A percentile compares a stretch with the other conserved stretches of the same genome.
These are phyloP conservation scores for Periconia digitata DNA, from an alignment of 2,329 filamentous ascomycete species.

Conservation along the genomic window DNA sequence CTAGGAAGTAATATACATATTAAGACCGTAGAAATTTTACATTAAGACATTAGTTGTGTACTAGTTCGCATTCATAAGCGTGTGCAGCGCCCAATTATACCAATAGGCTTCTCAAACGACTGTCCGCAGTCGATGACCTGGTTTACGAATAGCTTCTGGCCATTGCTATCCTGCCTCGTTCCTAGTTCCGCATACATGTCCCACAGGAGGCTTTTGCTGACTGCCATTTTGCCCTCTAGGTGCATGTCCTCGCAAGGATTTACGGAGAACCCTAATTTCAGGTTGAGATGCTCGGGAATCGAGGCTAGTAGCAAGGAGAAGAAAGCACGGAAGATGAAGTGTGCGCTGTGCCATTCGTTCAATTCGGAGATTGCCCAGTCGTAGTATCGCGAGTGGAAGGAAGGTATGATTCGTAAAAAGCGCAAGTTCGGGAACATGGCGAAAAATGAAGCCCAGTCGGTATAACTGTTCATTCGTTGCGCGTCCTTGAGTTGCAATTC, in stretches of 20 bases:
- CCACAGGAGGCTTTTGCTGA: conserved; percentile 15
- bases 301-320: conserved; percentile 27
- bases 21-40: neutral
- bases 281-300: conserved; percentile 18
- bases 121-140: conserved; percentile 6
- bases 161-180: conserved; percentile 5
- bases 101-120: neutral
- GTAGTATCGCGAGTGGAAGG: conserved; percentile 29
- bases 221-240: conserved; percentile 14
- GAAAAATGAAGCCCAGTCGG: conserved; percentile 33
- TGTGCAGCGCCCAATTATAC: neutral
- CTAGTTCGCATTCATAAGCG: neutral
- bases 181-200: conserved; percentile 27
- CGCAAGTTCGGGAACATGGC: conserved; percentile 20
- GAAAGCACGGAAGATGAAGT: conserved; percentile 33
- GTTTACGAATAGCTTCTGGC: neutral
- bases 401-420: conserved; percentile 27
- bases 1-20: too few relatives aligned
- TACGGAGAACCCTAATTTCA: conserved; percentile 20
- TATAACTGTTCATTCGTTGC: conserved; percentile 33
- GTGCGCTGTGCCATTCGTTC: conserved; percentile 19
- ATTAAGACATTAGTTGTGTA: neutral
- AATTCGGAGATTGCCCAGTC: conserved; percentile 32
- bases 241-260: conserved; percentile 14
- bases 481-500: conserved; percentile 35